phyloP scores from a whole-genome alignment of 2,329 filamentous ascomycete species.

The Alternaria triticimaculans region DNA sequence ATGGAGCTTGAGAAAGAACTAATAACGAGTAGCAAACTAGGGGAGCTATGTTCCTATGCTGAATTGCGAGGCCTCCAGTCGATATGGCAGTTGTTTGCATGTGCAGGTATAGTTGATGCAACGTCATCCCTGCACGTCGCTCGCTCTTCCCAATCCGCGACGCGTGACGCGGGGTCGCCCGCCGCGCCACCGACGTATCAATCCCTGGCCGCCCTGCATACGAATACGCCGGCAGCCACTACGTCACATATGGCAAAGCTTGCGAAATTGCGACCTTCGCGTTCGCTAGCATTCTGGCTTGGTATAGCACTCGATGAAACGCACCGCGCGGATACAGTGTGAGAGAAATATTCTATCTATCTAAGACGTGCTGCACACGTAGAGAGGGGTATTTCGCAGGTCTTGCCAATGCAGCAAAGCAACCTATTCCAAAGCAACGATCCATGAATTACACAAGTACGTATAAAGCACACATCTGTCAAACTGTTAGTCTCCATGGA shows the following conservation, averaged over 20 bases:
- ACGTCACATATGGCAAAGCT: slow-evolving; percentile 12
- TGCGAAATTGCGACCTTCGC: slow-evolving; percentile 7
- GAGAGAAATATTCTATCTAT: neutral
- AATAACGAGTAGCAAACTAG: neutral
- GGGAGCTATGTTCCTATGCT: neutral
- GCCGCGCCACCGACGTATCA: slow-evolving; percentile 4
- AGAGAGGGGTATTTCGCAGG: slow-evolving; percentile 29
- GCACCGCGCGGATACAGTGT: neutral
- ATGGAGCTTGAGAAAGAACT: neutral
- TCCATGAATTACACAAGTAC: slow-evolving; percentile 39
- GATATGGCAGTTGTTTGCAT: neutral
- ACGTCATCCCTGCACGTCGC: slow-evolving; percentile 22
- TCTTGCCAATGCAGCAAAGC: neutral
- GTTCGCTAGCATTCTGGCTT: neutral
- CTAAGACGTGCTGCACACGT: neutral
- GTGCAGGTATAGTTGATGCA: slow-evolving; percentile 11
- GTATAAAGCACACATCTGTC: slow-evolving; percentile 49
- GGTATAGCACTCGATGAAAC: neutral
- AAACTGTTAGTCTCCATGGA: neutral
- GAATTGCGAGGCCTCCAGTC: slow-evolving; percentile 5
- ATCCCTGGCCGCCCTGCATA: slow-evolving; percentile 4
- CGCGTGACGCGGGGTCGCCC: slow-evolving; percentile 19
- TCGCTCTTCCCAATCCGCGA: slow-evolving; percentile 4
- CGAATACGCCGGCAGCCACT: neutral
- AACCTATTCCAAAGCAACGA: neutral